A percentile compares a stretch with the other conserved stretches of the same genome.
These are phyloP conservation scores for Asclepias syriaca DNA, from an alignment of 257 asterid genomes.

Conservation along the genomic window DNA sequence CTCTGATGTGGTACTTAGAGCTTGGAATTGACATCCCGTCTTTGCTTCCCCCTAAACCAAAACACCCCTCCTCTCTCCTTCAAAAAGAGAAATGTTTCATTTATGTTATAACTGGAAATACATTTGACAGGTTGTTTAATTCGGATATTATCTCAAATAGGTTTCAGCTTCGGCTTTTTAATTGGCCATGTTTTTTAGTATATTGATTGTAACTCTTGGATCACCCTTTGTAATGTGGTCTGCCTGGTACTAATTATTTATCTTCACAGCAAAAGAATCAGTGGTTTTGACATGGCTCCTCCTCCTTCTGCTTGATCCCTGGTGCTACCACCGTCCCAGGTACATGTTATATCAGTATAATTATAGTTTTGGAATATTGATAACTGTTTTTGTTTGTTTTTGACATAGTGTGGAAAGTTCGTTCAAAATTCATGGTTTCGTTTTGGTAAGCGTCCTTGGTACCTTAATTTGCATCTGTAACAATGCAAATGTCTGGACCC, in stretches of 20 bases:
- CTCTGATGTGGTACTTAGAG: not conserved
- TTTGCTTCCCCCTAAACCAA: not conserved
- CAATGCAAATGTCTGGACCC: slow-evolving; percentile 34
- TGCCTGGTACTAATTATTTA: slow-evolving; percentile 24
- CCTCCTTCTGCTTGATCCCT: slow-evolving; percentile 39
- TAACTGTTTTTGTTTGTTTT: slow-evolving; percentile 44
- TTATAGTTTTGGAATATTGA: slow-evolving; percentile 23
- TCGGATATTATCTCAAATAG: not conserved
- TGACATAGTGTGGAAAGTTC: slow-evolving; percentile 81
- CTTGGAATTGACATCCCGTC: not conserved
- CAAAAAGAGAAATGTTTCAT: no score
- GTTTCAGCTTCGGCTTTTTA: not conserved
- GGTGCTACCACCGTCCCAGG: slow-evolving; percentile 40
- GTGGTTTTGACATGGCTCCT: slow-evolving; percentile 14
- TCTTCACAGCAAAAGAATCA: slow-evolving; percentile 15
- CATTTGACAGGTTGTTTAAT: not conserved
- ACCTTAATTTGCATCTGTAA: slow-evolving; percentile 41
- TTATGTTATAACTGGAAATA: not conserved
- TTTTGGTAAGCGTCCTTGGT: slow-evolving; percentile 80
- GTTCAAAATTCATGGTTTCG: slow-evolving; percentile 66
- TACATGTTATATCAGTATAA: slow-evolving; percentile 29
- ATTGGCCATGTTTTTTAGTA: not conserved
- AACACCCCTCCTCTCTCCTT: not conserved
- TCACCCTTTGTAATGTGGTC: slow-evolving; percentile 22
- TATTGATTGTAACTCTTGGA: not conserved